Evolutionary conservation across 805 yeast genomes (phyloP), one percentile per base, ranked within the genome.

Genomic region (Lipomyces starkeyi): DNA sequence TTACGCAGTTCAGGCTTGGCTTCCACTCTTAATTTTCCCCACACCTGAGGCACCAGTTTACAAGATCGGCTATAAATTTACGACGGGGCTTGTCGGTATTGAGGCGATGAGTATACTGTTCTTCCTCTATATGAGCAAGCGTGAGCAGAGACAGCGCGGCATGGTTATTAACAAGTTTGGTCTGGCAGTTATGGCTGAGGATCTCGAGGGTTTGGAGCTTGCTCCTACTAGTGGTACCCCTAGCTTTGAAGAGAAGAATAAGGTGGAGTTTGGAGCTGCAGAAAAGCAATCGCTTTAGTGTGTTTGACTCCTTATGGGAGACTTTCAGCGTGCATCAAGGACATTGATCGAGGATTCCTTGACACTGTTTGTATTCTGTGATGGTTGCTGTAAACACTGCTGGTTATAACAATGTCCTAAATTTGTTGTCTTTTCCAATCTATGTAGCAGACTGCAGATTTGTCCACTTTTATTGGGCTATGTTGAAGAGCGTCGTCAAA

Each of bases 21-120:
- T 78, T 34, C 77, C 86, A 1, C 81, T 83, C 13, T 72, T 82
- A 32, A 81, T 81, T 8, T 82, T 83, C 82, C 75, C 75, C 27
- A 75, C 78, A 7, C 73, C 67, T 0, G 73, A 75, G 34, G 75
- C 76, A 2, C 78, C 78, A 8, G 64, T 73, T n/a, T 75, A 69
- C 55, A 64, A 60, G 57, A 71, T 73, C 61, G 78, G 78, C 2
- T 75, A 69, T 58, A 63, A 61, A 57, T 49, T 65, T 17, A 35
- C 69, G 67, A 34, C 74, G 64, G 71, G 59, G 17, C 63, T 63
- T 20, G 27, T 56, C 25, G 65, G 25, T 6, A 40, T 62, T 11
- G 64, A 60, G 43, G 58, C 35, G 7, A 11, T 37, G 37, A 61
- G 64, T 27, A 37, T 67, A 47, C 67, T 76, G 40, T 62, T 65